A percentile compares a stretch with the other conserved stretches of the same genome.
phyloP scores from a whole-genome alignment of 1,284 basidiomycete species.

The Ceratobasidium sp. region DNA sequence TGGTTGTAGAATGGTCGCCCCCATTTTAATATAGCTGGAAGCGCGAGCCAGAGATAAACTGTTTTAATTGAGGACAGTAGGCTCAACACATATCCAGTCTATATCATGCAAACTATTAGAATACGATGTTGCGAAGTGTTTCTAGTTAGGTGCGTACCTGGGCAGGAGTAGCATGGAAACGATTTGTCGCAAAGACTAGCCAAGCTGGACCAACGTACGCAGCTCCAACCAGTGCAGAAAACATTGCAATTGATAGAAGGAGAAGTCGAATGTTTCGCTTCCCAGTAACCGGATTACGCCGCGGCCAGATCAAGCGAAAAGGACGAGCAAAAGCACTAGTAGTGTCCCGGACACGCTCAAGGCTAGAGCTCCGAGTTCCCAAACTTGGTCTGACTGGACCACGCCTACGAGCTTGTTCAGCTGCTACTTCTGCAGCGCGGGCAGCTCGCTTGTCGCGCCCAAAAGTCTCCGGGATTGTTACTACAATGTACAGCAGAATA shows the following conservation, averaged over 20 bases:
- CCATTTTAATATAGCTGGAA: constrained; percentile 19
- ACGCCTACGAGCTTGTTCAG: constrained; percentile 22
- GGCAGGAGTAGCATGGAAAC: constrained; percentile 31
- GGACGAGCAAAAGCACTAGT: constrained; percentile 28
- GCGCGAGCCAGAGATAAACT: constrained; percentile 15
- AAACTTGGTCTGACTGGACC: neutral
- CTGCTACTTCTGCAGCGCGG: constrained; percentile 21
- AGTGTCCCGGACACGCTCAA: constrained; percentile 24
- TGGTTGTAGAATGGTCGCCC: constrained; percentile 15
- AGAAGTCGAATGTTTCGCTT: constrained; percentile 29
- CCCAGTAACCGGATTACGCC: constrained; percentile 25
- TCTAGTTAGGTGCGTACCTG: neutral
- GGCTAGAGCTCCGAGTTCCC: constrained; percentile 20
- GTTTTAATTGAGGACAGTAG: constrained; percentile 3
- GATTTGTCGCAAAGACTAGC: constrained; percentile 20
- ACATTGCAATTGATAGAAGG: neutral
- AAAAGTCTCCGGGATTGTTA: constrained; percentile 30
- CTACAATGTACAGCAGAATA: constrained; percentile 13
- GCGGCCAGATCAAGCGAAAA: constrained; percentile 29
- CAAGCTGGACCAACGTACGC: constrained; percentile 7
- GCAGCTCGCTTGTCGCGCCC: constrained; percentile 30
- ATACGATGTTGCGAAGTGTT: neutral
- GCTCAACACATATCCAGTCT: constrained; percentile 32
- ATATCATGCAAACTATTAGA: neutral
- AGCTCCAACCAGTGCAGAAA: constrained; percentile 9